These are phyloP conservation scores for Symbiodinium pilosum DNA, from an alignment of 73 alveolate species.

Conservation along the genomic window DNA sequence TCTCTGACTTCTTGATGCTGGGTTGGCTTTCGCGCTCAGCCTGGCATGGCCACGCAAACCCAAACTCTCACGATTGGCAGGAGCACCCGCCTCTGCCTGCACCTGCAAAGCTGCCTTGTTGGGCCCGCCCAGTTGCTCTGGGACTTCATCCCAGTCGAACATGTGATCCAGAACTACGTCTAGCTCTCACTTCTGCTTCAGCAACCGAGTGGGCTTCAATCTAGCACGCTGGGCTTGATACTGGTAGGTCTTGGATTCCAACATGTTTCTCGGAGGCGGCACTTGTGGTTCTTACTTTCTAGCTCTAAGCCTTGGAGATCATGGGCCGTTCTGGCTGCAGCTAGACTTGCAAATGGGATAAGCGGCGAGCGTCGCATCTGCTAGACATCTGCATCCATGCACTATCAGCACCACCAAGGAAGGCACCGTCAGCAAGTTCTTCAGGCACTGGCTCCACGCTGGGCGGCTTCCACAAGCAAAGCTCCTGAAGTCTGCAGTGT, in stretches of 20 bases:
- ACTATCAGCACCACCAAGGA: background rate
- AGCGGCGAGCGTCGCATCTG: background rate
- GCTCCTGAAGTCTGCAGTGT: conserved; percentile 17
- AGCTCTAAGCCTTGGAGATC: too few species aligned
- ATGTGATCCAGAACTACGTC: too few species aligned
- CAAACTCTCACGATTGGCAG: background rate
- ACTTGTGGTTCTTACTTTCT: too few species aligned
- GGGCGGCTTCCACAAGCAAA: conserved; percentile 89
- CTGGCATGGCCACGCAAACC: background rate
- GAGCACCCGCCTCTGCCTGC: conserved; percentile 37
- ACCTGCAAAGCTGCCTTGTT: conserved; percentile 52
- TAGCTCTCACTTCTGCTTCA: too few species aligned
- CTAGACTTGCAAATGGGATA: background rate
- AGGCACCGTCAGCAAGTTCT: conserved; percentile 67
- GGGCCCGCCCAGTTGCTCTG: conserved; percentile 67
- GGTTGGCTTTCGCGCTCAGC: background rate
- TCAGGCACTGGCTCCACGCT: conserved; percentile 83
- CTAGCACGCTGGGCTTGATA: too few species aligned
- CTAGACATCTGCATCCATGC: background rate
- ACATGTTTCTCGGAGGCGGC: too few species aligned
- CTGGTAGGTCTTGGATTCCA: too few species aligned
- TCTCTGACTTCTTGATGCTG: background rate
- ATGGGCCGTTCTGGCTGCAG: too few species aligned
- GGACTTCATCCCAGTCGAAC: conserved; percentile 91
- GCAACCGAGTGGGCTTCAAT: too few species aligned